phyloP scores from a whole-genome alignment of 1,139 yeast species.

The Neolecta irregularis region DNA sequence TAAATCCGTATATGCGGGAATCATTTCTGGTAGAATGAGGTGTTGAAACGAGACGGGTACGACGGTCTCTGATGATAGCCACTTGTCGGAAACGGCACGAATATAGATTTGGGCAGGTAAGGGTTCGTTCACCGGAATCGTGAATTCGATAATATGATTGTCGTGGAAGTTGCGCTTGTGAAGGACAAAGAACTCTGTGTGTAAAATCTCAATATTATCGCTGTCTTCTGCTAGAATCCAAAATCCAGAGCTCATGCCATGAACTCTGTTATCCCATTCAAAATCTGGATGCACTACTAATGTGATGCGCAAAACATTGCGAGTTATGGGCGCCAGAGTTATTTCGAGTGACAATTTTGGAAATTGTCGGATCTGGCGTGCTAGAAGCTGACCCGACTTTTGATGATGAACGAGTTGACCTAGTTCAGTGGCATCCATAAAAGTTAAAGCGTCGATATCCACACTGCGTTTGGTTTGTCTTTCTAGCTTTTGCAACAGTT shows the following conservation, averaged over 20 bases:
- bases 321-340: conserved; percentile 81
- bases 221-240: conserved; percentile 89
- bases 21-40: conserved; percentile 73
- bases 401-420: conserved; percentile 81
- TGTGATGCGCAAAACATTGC: conserved; percentile 71
- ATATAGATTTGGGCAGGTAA: conserved; percentile 76
- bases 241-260: conserved; percentile 73
- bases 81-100: conserved; percentile 62
- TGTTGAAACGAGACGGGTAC: conserved; percentile 82
- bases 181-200: conserved; percentile 65
- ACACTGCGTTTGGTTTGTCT: conserved; percentile 36
- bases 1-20: conserved; percentile 68
- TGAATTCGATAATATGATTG: conserved; percentile 69
- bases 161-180: conserved; percentile 40
- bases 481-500: conserved; percentile 46
- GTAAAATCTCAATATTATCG: conserved; percentile 49
- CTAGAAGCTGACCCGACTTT: conserved; percentile 52
- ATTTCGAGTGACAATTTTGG: conserved; percentile 62
- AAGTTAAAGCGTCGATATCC: conserved; percentile 54
- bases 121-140: conserved; percentile 83
- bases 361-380: conserved; percentile 48
- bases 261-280: conserved; percentile 65
- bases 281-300: conserved; percentile 59
- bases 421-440: conserved; percentile 57
- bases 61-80: conserved; percentile 75